These are phyloP conservation scores for Thymus quinquecostatus DNA, from an alignment of 257 asterid genomes.

Conservation along the genomic window DNA sequence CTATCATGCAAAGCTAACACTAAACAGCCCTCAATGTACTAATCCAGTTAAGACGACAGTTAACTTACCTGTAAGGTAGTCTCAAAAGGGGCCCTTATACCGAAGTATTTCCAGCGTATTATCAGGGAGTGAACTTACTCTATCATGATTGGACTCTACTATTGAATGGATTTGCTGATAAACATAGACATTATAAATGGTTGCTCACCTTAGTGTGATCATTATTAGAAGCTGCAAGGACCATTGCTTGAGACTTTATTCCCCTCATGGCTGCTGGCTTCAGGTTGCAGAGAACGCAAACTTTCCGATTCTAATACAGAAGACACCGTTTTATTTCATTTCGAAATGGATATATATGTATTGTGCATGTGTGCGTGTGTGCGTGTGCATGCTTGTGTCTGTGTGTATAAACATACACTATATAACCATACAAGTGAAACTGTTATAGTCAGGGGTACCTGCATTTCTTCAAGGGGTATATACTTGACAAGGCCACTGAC, in stretches of 20 bases:
- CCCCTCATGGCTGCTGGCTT: conserved; percentile 95
- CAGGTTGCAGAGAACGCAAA: conserved; percentile 96
- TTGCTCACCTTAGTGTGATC: conserved; percentile 75
- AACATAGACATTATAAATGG: neutral
- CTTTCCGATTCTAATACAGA: conserved; percentile 78
- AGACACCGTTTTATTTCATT: conserved; percentile 20
- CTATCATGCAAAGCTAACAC: too few relatives aligned
- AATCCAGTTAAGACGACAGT: neutral
- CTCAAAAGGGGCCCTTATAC: neutral
- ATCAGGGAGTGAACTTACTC: neutral
- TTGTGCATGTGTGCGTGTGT: too few relatives aligned
- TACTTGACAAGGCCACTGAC: conserved; percentile 96
- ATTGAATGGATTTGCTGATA: neutral
- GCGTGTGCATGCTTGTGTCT: too few relatives aligned
- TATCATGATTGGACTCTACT: neutral
- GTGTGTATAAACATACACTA: too few relatives aligned
- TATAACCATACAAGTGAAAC: neutral
- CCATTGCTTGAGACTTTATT: conserved; percentile 95
- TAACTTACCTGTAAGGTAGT: neutral
- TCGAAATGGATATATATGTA: neutral
- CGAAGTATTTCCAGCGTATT: neutral
- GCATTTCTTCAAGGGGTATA: conserved; percentile 93
- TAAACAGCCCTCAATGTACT: neutral
- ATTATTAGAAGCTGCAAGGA: conserved; percentile 85
- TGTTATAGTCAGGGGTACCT: conserved; percentile 50